Evolutionary conservation across 2,329 filamentous ascomycete genomes (phyloP), one percentile per base, ranked within the genome.

Genomic region (Colletotrichum lindemuthianum): DNA sequence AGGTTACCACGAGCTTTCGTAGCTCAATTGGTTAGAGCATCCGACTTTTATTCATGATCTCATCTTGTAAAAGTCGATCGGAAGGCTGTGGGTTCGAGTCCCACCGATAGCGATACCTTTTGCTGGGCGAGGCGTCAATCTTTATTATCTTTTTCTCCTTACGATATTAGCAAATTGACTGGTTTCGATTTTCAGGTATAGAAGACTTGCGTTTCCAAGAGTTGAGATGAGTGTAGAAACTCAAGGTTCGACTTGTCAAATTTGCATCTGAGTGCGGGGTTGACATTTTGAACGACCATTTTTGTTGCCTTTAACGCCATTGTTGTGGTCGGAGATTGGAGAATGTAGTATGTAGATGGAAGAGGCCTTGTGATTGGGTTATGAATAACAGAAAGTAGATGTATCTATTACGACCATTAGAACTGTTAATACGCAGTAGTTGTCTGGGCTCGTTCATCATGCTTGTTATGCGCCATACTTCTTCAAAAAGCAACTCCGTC

Each of bases 11-110:
- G 24, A 40, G 37, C 37, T 40, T 40, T 40, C 37, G 9, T 61
- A 58, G 60, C 60, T 57, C 53, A 63, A 58, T 63, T 58, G 60
- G 54, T 61, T 11, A 63, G 60, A 57, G 60, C 60, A 34, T 63
- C 41, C 16, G 60, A 63, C 60, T 63, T 63, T 63, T 63, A 63
- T 11, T 15, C 7, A 33, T 16, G 12, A 11, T 39, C 9, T 39
- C 9, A 8, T 5, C 1, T 8, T 32, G 11, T n/a, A 3, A 32
- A 32, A 48, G 15, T 36, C 43, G 13, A 63, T 63, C 60, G 16
- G 36, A 63, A 57, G 60, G 60, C 49, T 59, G 60, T 53, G 60
- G 48, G 60, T 63, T 63, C 60, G 60, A 63, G 52, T 51, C 60
- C 54, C 60, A 53, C 60, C 24, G 24, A 40, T 55, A 16, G 54